Evolutionary conservation across 2,329 filamentous ascomycete species (phyloP), one percentile per base, ranked within the genome.

Genomic region (Epichloe bromicola): DNA sequence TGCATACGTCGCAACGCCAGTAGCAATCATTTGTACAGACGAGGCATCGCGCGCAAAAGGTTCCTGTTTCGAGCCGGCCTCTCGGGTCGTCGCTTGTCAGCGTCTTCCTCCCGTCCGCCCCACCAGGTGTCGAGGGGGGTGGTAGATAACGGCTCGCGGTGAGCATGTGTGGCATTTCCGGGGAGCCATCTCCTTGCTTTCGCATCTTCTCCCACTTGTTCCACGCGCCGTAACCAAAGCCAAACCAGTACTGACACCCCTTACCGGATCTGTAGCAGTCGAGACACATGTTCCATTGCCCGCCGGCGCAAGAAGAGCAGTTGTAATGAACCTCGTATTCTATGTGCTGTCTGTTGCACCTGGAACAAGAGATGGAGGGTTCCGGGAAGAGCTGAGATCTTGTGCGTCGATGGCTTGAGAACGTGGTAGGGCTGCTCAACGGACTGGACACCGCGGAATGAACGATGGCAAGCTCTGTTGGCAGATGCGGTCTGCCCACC

Each of bases 261-360:
- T 79, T 79, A 8, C 84, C 83, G 12, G 71, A 64, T 30, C 88
- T 82, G 64, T 94, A 96, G 69, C 91, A 97, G 56, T 75, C 75
- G 2, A 86, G 68, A 61, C 91, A 97, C 11, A 96, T 72, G 62
- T 90, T 85, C 73, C 84, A 95, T 45, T 79, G 72, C 1, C 87
- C 88, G 5, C 74, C 69, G 15, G 78, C 73, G 65, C 91, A 96
- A 47, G 74, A 72, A 2, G 69, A 65, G 65, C 91, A 97, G 62
- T 86, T 86, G 67, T 91, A 95, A 65, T 96, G 88, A 2, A 95
- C 70, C 8, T 88, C 81, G 58, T 95, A 88, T 63, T 95, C 85
- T 38, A 96, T 90, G 54, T 89, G 78, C 5, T 72, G 60, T 55
- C 77, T 84, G 19, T 73, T 69, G 63, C 91, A 97, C 10, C 79